Percentiles rank a stretch among this genome's conserved stretches.
Evolutionary conservation across 2,329 filamentous ascomycete species (phyloP).

Genomic region (Paramyrothecium sp.): DNA sequence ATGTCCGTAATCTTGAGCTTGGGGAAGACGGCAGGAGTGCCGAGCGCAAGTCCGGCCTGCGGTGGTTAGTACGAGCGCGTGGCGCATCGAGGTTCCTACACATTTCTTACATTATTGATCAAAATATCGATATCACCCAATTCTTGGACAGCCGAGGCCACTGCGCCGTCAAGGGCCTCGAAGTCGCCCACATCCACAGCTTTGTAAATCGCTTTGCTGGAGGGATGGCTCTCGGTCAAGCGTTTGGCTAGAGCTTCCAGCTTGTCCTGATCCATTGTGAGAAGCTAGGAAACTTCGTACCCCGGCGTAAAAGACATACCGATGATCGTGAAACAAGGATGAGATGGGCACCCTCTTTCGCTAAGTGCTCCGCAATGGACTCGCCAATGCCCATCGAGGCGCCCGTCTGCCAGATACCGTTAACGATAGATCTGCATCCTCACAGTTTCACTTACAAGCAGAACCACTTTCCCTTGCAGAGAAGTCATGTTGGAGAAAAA

Average conservation of each 20-base stretch:
- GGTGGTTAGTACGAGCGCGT: background rate
- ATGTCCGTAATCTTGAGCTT: constrained; percentile 39
- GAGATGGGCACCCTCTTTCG: constrained; percentile 34
- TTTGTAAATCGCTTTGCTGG: constrained; percentile 1
- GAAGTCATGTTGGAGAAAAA: background rate
- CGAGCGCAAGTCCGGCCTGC: constrained; percentile 38
- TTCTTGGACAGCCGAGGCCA: constrained; percentile 26
- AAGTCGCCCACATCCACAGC: constrained; percentile 28
- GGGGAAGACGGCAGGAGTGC: constrained; percentile 39
- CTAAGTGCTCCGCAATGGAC: constrained; percentile 37
- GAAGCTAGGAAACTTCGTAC: background rate
- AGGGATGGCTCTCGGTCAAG: constrained; percentile 11
- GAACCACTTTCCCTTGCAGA: background rate
- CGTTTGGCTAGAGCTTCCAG: constrained; percentile 15
- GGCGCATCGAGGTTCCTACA: no score
- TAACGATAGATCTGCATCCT: background rate
- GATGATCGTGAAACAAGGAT: constrained; percentile 39
- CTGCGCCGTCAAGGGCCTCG: constrained; percentile 25
- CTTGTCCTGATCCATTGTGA: constrained; percentile 16
- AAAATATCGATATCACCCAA: constrained; percentile 39
- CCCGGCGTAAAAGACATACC: background rate
- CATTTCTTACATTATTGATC: constrained; percentile 37
- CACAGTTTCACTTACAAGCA: background rate
- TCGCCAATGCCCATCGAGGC: constrained; percentile 46
- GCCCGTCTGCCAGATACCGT: constrained; percentile 23